Evolutionary conservation across 2,329 filamentous ascomycete species (phyloP).

Genomic region (Claviceps spartinae): DNA sequence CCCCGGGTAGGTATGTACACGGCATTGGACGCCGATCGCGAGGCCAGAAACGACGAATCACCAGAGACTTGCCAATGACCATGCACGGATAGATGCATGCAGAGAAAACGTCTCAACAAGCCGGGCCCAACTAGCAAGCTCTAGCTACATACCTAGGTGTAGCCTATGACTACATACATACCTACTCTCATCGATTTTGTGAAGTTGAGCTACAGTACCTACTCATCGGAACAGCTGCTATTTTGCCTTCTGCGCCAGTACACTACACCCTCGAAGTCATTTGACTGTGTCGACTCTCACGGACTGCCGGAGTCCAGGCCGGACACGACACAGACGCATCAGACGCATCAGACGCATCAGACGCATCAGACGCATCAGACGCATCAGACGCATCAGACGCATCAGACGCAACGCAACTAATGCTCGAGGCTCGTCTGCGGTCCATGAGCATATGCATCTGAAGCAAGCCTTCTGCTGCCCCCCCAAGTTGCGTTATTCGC

Average conservation of each 20-base stretch:
- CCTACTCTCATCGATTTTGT: background rate
- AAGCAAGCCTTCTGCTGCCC: background rate
- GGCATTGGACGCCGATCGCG: background rate
- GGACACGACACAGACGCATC: background rate
- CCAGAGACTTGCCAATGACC: background rate
- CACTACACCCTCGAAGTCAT: background rate
- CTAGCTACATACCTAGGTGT: background rate
- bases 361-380: background rate
- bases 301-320: background rate
- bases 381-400: background rate
- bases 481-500: constrained; percentile 4
- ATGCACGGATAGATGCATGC: constrained; percentile 5
- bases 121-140: background rate
- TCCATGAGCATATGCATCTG: background rate
- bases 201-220: background rate
- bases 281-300: background rate
- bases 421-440: background rate
- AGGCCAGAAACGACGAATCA: background rate
- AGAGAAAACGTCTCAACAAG: background rate
- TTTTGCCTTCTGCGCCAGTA: background rate
- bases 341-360: background rate
- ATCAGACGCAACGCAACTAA: background rate
- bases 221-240: background rate
- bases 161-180: background rate
- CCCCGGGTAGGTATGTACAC: too few species aligned